Evolutionary conservation across 1,284 basidiomycete genomes (phyloP).

Genomic region (Boletus mariae): DNA sequence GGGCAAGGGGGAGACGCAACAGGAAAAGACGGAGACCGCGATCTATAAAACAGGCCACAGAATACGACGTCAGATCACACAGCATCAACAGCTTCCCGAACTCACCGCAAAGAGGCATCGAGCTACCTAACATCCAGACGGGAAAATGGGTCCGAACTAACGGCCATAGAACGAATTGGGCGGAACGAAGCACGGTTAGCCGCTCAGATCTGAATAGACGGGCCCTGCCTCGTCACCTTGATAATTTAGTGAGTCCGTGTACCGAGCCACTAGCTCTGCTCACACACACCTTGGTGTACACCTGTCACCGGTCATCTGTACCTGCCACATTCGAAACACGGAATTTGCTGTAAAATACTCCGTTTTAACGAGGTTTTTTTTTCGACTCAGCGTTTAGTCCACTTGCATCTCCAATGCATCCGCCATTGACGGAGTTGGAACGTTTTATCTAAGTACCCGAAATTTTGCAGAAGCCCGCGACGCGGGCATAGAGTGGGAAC

Average conservation of each 20-base stretch:
- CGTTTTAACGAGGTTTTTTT: constrained; percentile 2
- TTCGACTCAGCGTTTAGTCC: background rate
- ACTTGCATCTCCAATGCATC: constrained; percentile 23
- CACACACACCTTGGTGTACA: background rate
- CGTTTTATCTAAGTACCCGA: constrained; percentile 9
- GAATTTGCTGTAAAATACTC: background rate
- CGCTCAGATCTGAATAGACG: constrained; percentile 3
- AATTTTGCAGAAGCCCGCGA: constrained; percentile 9
- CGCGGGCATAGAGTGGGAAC: constrained; percentile 21
- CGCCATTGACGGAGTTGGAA: constrained; percentile 27
- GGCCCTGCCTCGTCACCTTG: constrained; percentile 2
- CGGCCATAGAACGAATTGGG: constrained; percentile 1
- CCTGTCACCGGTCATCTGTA: background rate
- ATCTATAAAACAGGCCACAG: constrained; percentile 29
- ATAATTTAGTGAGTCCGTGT: background rate
- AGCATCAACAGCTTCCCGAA: constrained; percentile 26
- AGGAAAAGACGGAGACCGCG: constrained; percentile 3
- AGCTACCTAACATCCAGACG: constrained; percentile 11
- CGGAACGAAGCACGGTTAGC: background rate
- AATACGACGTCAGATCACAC: constrained; percentile 22
- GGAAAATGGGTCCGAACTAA: constrained; percentile 1
- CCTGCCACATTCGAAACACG: background rate
- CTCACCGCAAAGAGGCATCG: constrained; percentile 21
- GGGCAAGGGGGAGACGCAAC: constrained; percentile 14
- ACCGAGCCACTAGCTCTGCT: constrained; percentile 2